These are phyloP conservation scores for Pyrenophora graminea DNA, from an alignment of 2,329 filamentous ascomycete genomes.

Conservation along the genomic window DNA sequence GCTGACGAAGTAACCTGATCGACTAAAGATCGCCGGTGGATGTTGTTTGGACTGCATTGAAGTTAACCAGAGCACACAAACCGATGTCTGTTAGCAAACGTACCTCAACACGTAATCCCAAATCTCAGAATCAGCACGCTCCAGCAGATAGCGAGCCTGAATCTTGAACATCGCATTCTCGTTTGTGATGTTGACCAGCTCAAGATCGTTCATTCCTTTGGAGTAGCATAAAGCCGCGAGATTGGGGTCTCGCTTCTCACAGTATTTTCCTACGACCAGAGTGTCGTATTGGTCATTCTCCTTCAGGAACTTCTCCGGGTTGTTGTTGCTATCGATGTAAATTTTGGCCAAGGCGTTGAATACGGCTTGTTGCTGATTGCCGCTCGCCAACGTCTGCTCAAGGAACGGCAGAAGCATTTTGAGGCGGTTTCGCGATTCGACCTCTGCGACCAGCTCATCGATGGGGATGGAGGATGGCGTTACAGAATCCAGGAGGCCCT, in stretches of 20 bases:
- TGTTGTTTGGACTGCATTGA: constrained; percentile 74
- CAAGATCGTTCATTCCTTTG: constrained; percentile 96
- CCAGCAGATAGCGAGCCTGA: constrained; percentile 93
- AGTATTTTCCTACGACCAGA: constrained; percentile 92
- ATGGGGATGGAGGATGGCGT: constrained; percentile 86
- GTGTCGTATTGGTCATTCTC: constrained; percentile 98
- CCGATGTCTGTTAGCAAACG: background rate
- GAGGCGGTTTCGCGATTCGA: constrained; percentile 92
- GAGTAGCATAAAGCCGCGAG: constrained; percentile 84
- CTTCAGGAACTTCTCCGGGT: constrained; percentile 95
- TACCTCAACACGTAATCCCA: constrained; percentile 86
- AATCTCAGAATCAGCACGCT: constrained; percentile 85
- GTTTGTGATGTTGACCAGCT: constrained; percentile 96
- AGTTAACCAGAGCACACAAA: background rate
- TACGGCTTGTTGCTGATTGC: constrained; percentile 94
- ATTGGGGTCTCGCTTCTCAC: constrained; percentile 96
- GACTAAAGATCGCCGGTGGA: constrained; percentile 88
- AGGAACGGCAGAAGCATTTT: constrained; percentile 97
- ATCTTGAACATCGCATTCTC: constrained; percentile 99
- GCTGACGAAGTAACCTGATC: constrained; percentile 97
- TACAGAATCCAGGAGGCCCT: constrained; percentile 83
- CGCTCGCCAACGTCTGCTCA: constrained; percentile 83
- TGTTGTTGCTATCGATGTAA: constrained; percentile 98
- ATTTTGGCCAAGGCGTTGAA: constrained; percentile 99
- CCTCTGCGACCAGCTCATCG: constrained; percentile 88